A percentile compares a stretch with the other conserved stretches of the same genome.
phyloP scores from a whole-genome alignment of 1,139 yeast genomes.

The Debaryomyces sp. region DNA sequence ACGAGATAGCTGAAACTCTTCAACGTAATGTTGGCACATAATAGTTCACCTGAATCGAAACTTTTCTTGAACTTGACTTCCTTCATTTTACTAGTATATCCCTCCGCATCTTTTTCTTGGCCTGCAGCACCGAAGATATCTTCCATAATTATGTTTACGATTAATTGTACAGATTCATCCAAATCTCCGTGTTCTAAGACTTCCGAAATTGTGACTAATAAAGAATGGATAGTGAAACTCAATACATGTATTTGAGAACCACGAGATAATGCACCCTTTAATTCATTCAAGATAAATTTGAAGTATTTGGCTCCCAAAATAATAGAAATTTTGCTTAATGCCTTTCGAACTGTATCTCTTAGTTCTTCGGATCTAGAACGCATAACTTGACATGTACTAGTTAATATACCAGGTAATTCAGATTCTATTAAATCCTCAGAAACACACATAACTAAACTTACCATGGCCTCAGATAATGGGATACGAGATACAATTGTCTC shows the following conservation, averaged over 20 bases:
- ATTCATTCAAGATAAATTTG: constrained; percentile 73
- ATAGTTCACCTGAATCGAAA: constrained; percentile 81
- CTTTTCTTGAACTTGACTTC: constrained; percentile 91
- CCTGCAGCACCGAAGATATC: constrained; percentile 93
- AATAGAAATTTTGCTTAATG: constrained; percentile 64
- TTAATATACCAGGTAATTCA: constrained; percentile 79
- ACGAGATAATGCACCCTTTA: constrained; percentile 75
- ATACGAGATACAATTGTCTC: constrained; percentile 77
- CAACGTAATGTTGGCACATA: constrained; percentile 68
- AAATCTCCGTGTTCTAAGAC: constrained; percentile 68
- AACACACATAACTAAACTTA: constrained; percentile 68
- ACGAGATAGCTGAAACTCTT: constrained; percentile 61
- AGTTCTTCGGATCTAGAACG: constrained; percentile 86
- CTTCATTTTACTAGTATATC: constrained; percentile 81
- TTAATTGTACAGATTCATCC: constrained; percentile 63
- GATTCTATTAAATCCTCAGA: constrained; percentile 56
- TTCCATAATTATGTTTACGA: constrained; percentile 83
- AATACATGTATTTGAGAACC: constrained; percentile 95
- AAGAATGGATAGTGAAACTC: constrained; percentile 80
- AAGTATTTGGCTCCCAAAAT: constrained; percentile 76
- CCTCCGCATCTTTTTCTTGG: constrained; percentile 93
- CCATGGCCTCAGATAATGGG: constrained; percentile 80
- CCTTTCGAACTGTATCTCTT: constrained; percentile 83
- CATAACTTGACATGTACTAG: constrained; percentile 84
- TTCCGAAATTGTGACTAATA: constrained; percentile 57